Conservation (phyloP, 2,329 filamentous ascomycete species). For the Sporothrix globosa region DNA sequence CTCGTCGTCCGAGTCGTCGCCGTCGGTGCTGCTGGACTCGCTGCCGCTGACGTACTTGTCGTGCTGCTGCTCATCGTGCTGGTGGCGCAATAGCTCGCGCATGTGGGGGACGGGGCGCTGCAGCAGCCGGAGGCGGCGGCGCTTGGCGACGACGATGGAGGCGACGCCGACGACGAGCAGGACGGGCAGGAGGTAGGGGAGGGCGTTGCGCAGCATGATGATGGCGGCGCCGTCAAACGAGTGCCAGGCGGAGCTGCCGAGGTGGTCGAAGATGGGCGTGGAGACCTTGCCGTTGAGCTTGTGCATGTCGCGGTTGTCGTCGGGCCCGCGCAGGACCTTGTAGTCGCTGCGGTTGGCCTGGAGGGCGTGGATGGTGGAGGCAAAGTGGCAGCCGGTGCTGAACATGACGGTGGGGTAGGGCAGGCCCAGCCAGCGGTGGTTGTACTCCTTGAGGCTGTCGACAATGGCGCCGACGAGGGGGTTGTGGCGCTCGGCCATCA, state of each 20-base stretch:
- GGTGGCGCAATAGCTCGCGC: slow-evolving; percentile 14
- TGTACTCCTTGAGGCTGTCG: slow-evolving; percentile 27
- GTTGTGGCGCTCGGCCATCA: slow-evolving; percentile 31
- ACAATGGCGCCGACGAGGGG: slow-evolving; percentile 26
- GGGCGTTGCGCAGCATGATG: slow-evolving; percentile 27
- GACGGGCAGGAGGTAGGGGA: slow-evolving; percentile 8
- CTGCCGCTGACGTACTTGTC: not conserved
- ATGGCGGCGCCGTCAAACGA: slow-evolving; percentile 30
- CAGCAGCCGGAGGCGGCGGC: slow-evolving; percentile 15
- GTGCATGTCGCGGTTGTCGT: slow-evolving; percentile 30
- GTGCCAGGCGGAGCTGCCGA: slow-evolving; percentile 32
- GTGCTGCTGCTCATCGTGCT: slow-evolving; percentile 2
- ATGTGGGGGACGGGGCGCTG: not conserved
- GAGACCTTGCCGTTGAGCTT: slow-evolving; percentile 31
- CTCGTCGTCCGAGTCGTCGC: slow-evolving; percentile 16
- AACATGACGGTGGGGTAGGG: slow-evolving; percentile 32
- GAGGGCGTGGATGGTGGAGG: slow-evolving; percentile 27
- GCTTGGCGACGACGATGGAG: slow-evolving; percentile 13
- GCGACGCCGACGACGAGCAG: slow-evolving; percentile 12
- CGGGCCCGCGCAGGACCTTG: slow-evolving; percentile 29
- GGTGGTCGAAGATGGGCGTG: slow-evolving; percentile 31
- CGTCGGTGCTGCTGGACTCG: not conserved
- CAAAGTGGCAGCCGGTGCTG: slow-evolving; percentile 32
- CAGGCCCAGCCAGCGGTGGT: slow-evolving; percentile 28
- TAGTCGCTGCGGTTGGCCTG: slow-evolving; percentile 13